Conservation (phyloP, 331 rosid genomes). For the Quercus phellos region DNA sequence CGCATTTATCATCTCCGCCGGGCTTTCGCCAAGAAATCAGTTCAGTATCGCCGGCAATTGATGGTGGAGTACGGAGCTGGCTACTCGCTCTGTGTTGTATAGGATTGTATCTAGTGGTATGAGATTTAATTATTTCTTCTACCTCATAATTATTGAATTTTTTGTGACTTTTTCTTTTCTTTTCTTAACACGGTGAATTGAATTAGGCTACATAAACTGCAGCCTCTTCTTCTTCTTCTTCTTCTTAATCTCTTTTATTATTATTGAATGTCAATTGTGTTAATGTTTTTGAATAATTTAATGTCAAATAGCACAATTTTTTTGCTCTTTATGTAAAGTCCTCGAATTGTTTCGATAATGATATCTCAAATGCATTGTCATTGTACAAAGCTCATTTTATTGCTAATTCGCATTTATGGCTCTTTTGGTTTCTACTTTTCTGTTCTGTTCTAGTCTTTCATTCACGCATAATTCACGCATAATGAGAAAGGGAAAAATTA, state of each 20-base stretch:
- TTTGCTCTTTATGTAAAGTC: constrained; percentile 4
- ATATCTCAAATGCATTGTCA: not conserved
- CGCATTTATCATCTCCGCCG: constrained; percentile 70
- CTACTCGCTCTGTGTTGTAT: constrained; percentile 52
- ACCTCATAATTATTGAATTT: constrained; percentile 29
- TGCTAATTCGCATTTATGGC: not conserved
- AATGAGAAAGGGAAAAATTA: not conserved
- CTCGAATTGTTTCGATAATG: not conserved
- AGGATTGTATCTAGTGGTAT: constrained; percentile 70
- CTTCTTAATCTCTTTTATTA: not conserved
- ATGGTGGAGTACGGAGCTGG: constrained; percentile 32
- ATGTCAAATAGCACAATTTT: constrained; percentile 24
- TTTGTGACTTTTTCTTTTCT: constrained; percentile 38
- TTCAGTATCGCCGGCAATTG: constrained; percentile 33
- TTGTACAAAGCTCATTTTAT: not conserved
- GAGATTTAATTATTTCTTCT: constrained; percentile 47
- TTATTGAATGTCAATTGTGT: constrained; percentile 33
- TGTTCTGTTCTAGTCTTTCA: not conserved
- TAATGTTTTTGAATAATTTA: constrained; percentile 27
- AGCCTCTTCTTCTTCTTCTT: constrained; percentile 29
- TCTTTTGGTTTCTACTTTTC: not conserved
- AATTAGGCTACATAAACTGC: constrained; percentile 51
- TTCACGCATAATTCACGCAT: not conserved
- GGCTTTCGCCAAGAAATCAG: constrained; percentile 47
- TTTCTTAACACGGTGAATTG: constrained; percentile 54